Base-by-base conservation (phyloP, 768 basidiomycete species). In the Tylopilus subfusipes region DNA sequence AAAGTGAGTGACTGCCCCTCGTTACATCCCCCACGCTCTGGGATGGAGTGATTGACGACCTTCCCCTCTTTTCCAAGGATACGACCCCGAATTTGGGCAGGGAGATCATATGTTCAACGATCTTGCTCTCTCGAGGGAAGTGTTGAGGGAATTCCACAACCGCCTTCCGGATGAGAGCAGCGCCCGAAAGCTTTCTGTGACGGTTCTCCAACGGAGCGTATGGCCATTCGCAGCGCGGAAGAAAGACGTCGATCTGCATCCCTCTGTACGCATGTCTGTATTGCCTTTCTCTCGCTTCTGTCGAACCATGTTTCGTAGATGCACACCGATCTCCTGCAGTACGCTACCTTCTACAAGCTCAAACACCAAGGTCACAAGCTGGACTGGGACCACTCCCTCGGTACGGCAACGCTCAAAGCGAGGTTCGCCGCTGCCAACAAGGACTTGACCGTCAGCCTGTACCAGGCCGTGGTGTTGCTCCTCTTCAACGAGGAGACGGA, bases 61-160 rank as follows among this genome's bases (percentile, higher is more conserved):
- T 10, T 31, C n/a, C n/a, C n/a, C n/a, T 45, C 24, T 50, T 46
- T 44, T 51, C 63, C n/a, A n/a, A 96, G 96, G 88, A 49, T 96
- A 95, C 63, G 97, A 98, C 67, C 89, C 94, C 12, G 94, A 96
- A 56, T 98, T 98, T 64, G 90, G 88, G 9, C 89, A 88, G 74
- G 93, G 93, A 47, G 91, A 93, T 62, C 84, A 92, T 38, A 96
- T 98, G 96, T 96, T 98, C 75, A 93, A 85, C 56, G 94, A 96
- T 64, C 74, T 96, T 4, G 81, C 82, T 0, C 73, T 92, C 18
- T 95, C 92, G 1, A 71, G 82, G 48, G 92, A 95, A 53, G 66
- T 82, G 21, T 82, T 92, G 78, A 66, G 69, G 0, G 86, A 87
- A 56, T 90, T 84, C 70, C 79, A 84, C 53, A 63, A 72, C 25